Base-by-base conservation (phyloP, 768 basidiomycete species). In the Infundibulicybe gibba region DNA sequence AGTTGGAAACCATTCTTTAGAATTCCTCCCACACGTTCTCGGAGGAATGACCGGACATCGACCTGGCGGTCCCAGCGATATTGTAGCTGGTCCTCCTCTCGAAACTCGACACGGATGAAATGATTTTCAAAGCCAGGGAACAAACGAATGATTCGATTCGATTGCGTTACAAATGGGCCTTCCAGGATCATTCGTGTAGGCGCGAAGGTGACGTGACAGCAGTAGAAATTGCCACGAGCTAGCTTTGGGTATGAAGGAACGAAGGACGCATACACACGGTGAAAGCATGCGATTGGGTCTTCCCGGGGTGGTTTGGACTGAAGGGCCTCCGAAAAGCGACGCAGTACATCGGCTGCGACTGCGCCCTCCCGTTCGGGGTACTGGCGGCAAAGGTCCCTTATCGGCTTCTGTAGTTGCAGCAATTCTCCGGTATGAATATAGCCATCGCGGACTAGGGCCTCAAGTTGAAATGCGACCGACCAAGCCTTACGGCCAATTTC, bases 81-180 rank as follows among this genome's bases (percentile, higher is more conserved):
- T 32, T 79, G 74, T n/a, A 87, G 70, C 31, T 74, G 73, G 54
- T 93, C 87, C 65, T 94, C 91, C 47, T 93, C 91, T 4, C 85
- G 78, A 55, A 94, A 90, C 54, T 88, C 83, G 19, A 93, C 90
- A 9, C 92, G 82, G 25, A 94, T 59, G 59, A 94, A 94, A 54
- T 79, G 68, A 25, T 87, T 78, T 40, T 83, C 71, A 48, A 75
- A 77, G 0, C 73, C 74, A 40, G 66, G 59, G 47, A 83, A 93
- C 44, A 72, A 65, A 1, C 91, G 82, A 49, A 94, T 83, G 43
- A 92, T 79, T 1, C 87, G 78, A 50, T 94, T 94, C 3, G 88
- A 87, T 54, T 91, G 85, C 19, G 79, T 77, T 0, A 80, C 59
- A 48, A 81, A 85, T 1, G 90, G 90, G 0, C 90, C 90, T 65